Percentiles rank a stretch among this genome's conserved stretches.
These are phyloP conservation scores for Helianthus annuus DNA, from an alignment of 129 eudicot genomes.

Conservation along the genomic window HanXRQr2.0-SUNRISE NC_035449.2:18761501-18762000, in stretches of 20 bases:
- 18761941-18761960: constrained; percentile 82
- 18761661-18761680: too few species aligned
- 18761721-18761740: too few species aligned
- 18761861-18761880: constrained; percentile 69
- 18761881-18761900: constrained; percentile 55
- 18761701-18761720: too few species aligned
- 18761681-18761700: too few species aligned
- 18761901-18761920: constrained; percentile 63
- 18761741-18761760: constrained; percentile 45
- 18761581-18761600: too few species aligned
- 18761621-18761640: too few species aligned
- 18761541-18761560: too few species aligned
- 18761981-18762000: constrained; percentile 49
- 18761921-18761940: constrained; percentile 64
- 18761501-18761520: too few species aligned
- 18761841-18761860: constrained; percentile 71
- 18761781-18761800: constrained; percentile 57
- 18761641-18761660: too few species aligned
- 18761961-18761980: constrained; percentile 49
- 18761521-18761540: too few species aligned
- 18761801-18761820: constrained; percentile 53
- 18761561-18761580: too few species aligned
- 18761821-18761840: constrained; percentile 55
- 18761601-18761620: too few species aligned
- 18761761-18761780: constrained; percentile 43